Base-by-base conservation (phyloP, 2,329 filamentous ascomycete genomes). In the Nakataea oryzae region DNA sequence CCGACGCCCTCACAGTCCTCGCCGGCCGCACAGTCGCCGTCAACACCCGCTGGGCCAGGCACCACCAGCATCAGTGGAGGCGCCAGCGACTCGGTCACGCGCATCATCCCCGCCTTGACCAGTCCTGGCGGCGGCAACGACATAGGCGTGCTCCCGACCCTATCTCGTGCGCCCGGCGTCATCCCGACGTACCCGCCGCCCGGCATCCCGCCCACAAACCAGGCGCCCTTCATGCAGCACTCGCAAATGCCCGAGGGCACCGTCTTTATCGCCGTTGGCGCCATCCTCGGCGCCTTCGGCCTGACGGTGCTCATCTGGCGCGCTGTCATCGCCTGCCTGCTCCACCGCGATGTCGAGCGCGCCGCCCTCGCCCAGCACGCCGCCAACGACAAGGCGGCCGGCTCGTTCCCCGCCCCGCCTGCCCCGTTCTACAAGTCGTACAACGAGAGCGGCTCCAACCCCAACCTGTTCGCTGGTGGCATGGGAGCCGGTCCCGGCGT, bases 201-300 rank as follows among this genome's bases (percentile, higher is more conserved):
- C 4, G 83, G 86, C 29, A 87, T 97, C 3, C 95, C 95, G 9
- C 89, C 92, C 29, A 96, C 90, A 3, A 81, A 84, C 54, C 85
- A 88, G 70, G 95, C 95, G 6, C 92, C 93, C 21, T 99, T 91
- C 72, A 96, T 97, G 91, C 88, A 93, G 71, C 86, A 88, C 69
- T 96, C 92, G 0, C 87, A 77, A 61, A 80, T 93, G 13, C 95
- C 95, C 2, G 90, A 97, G 70, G 95, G 95, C 62, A 97, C 93
- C 4, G 89, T 99, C 63, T 99, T 99, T 77, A 99, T 99, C 69
- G 89, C 87, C 27, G 95, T 97, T 1, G 95, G 95, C 57, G 89
- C 92, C 29, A 88, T 91, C 30, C 83, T 99, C 8, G 95, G 91
- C 21, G 88, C 92, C 66, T 85, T 97, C 66, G 91, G 86, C 13